Evolutionary conservation across 148 eudicot genomes (phyloP), one percentile per base, ranked within the genome.

Genomic region (Persicaria maculosa): DNA sequence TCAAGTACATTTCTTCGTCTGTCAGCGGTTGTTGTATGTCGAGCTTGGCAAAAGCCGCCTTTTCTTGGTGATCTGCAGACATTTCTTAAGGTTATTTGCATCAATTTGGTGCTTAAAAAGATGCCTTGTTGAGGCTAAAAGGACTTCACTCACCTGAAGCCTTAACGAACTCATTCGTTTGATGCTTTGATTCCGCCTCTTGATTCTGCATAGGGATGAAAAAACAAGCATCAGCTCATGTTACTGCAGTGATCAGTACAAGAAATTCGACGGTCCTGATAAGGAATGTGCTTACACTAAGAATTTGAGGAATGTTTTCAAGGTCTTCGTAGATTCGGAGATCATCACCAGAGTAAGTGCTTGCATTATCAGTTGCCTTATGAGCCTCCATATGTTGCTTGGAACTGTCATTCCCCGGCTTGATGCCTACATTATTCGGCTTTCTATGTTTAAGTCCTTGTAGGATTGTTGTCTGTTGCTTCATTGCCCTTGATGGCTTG

Each of bases 1-100:
- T 95, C 80, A 92, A 84, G 75, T 81, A 79, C 71, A 83, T 77
- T 79, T 95, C 94, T 0, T 80, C 77, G 76, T 90, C 92, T 53
- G 87, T 90, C 19, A 90, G 81, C 59, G 77, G 82, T 75, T 87
- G 83, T 77, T 80, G 85, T 43, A 55, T 77, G n/a, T 53, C 78
- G 14, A 68, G 62, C 74, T 70, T 72, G 20, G 74, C 16, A 22
- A 45, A 19, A 73, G 73, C 78, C 77, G 80, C 76, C 47, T 78
- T 78, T 68, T 78, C 64, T 25, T 61, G 79, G 6, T 72, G 74
- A 22, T 58, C 85, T 68, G 73, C 36, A 47, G 1, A 31, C 25
- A 62, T 4, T 22, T 59, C 68, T 62, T 25, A 22, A 22, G n/a
- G 2, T 31, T 31, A 62, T 62, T 57, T 17, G 3, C 55, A 52